These are phyloP conservation scores for Xylariaceae sp. DNA, from an alignment of 2,329 filamentous ascomycete species.

Conservation along the genomic window DNA sequence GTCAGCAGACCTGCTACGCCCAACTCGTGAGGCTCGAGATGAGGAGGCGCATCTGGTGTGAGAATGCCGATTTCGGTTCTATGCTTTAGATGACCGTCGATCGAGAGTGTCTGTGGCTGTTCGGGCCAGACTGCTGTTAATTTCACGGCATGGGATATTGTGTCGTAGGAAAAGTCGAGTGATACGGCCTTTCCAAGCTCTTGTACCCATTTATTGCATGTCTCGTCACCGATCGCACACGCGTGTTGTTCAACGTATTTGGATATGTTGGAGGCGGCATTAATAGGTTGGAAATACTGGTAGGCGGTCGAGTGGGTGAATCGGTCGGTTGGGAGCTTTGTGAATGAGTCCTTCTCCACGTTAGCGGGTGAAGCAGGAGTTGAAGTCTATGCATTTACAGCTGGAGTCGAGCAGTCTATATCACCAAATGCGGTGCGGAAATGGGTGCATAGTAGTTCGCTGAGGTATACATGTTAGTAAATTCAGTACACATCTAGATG, in stretches of 20 bases:
- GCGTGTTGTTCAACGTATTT: slow-evolving; percentile 41
- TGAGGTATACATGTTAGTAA: too few relatives aligned
- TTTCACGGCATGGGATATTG: slow-evolving; percentile 60
- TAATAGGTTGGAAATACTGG: slow-evolving; percentile 68
- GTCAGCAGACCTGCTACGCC: slow-evolving; percentile 74
- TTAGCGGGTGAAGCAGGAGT: slow-evolving; percentile 58
- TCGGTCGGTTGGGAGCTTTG: slow-evolving; percentile 48
- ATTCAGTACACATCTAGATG: too few relatives aligned
- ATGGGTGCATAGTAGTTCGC: slow-evolving; percentile 28
- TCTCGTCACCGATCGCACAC: slow-evolving; percentile 32
- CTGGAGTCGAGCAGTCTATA: slow-evolving; percentile 33
- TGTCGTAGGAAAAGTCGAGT: slow-evolving; percentile 68
- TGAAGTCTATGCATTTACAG: slow-evolving; percentile 22
- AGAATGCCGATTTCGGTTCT: slow-evolving; percentile 80
- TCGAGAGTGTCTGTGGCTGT: slow-evolving; percentile 36
- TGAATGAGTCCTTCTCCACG: slow-evolving; percentile 59
- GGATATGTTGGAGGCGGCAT: slow-evolving; percentile 52
- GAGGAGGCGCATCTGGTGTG: slow-evolving; percentile 55
- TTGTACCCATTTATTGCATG: slow-evolving; percentile 24
- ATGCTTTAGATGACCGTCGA: slow-evolving; percentile 40
- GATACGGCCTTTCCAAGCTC: slow-evolving; percentile 43
- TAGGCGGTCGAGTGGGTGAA: slow-evolving; percentile 60
- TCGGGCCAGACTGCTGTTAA: slow-evolving; percentile 63
- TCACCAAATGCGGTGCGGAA: slow-evolving; percentile 32
- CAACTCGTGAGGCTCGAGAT: slow-evolving; percentile 66